Conservation (phyloP, 2,329 filamentous ascomycete genomes). For the Hypoxylon sp. region DNA sequence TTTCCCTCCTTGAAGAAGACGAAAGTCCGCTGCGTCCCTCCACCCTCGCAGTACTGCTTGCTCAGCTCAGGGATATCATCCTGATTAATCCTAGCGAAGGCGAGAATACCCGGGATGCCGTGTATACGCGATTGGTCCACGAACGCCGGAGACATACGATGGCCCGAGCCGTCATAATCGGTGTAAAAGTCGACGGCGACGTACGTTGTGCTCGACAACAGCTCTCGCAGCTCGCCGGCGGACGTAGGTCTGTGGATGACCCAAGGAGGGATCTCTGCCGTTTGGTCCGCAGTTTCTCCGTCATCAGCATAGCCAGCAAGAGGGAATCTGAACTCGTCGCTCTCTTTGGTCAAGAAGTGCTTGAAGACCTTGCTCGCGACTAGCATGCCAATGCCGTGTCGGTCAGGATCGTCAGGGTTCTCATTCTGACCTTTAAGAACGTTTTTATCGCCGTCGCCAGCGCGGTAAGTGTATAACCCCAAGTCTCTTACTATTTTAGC, state of each 20-base stretch:
- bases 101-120: neutral
- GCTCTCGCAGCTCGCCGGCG: neutral
- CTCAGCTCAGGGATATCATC: neutral
- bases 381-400: conserved; percentile 4
- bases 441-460: neutral
- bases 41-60: neutral
- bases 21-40: neutral
- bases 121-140: neutral
- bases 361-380: conserved; percentile 10
- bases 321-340: neutral
- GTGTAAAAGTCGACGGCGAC: neutral
- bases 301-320: neutral
- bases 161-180: neutral
- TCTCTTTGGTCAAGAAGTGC: neutral
- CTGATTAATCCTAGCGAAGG: neutral
- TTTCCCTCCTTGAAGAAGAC: conserved; percentile 13
- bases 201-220: conserved; percentile 3
- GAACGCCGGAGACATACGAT: neutral
- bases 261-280: neutral
- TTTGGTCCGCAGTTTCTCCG: neutral
- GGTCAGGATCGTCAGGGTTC: neutral
- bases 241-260: neutral
- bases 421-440: neutral
- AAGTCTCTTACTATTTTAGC: neutral
- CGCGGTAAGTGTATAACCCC: neutral